phyloP scores from a whole-genome alignment of 108 stramenopile genomes.

The Nitzschia sp. region DNA sequence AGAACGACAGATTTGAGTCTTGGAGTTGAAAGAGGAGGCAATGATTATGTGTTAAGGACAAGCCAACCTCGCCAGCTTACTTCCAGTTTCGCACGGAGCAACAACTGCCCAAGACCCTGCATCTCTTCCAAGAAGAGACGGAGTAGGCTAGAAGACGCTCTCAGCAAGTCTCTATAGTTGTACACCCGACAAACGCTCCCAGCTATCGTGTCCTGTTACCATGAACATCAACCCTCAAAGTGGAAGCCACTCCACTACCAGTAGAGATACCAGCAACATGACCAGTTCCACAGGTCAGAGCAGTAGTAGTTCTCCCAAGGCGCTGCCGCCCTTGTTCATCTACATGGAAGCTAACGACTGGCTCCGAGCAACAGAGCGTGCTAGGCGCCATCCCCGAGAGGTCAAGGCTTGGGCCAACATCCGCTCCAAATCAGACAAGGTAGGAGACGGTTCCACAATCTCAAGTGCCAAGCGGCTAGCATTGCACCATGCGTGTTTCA shows the following conservation, averaged over 20 bases:
- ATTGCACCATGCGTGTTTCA: conserved; percentile 85
- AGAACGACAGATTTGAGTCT: too few species aligned
- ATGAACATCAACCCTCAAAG: conserved; percentile 23
- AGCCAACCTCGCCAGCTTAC: too few species aligned
- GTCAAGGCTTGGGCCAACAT: conserved; percentile 54
- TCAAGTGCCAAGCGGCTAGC: conserved; percentile 78
- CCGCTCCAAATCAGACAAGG: conserved; percentile 33
- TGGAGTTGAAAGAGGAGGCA: too few species aligned
- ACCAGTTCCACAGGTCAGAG: conserved; percentile 2
- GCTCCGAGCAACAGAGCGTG: conserved; percentile 45
- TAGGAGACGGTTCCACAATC: conserved; percentile 17
- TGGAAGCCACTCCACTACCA: conserved; percentile 12
- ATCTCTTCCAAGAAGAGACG: too few species aligned
- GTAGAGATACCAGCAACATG: conserved; percentile 10
- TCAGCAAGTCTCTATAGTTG: too few species aligned
- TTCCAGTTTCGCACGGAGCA: too few species aligned
- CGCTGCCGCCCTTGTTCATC: conserved; percentile 46
- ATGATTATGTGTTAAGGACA: too few species aligned
- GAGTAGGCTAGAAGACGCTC: too few species aligned
- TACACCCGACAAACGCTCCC: too few species aligned
- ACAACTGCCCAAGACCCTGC: too few species aligned
- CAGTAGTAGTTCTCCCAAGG: conserved; percentile 6
- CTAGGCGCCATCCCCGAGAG: conserved; percentile 49
- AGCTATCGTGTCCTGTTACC: too few species aligned
- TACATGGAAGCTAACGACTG: conserved; percentile 64